Evolutionary conservation across 768 basidiomycete genomes (phyloP).

Genomic region (Phlebiopsis flavidoalba): DNA sequence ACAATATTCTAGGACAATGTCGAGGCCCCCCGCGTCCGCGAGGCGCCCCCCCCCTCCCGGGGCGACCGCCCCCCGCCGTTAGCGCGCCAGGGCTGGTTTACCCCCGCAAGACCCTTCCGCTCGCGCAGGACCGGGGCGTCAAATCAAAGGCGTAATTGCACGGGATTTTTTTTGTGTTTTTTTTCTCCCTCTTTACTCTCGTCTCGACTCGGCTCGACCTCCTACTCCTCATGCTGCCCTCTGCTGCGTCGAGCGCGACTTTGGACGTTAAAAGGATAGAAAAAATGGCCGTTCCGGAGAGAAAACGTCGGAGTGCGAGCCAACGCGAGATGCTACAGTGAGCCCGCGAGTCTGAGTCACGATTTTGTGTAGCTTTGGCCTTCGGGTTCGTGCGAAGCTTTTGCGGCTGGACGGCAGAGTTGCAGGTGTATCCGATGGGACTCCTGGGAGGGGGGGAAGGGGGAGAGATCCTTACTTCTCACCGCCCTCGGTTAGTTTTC

Average conservation of each 20-base stretch:
- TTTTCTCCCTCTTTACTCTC: neutral
- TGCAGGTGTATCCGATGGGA: conserved; percentile 85
- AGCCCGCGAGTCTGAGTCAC: neutral
- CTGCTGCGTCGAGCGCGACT: neutral
- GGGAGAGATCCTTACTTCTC: no score
- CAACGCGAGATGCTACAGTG: neutral
- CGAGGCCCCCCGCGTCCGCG: no score
- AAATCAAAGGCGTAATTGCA: conserved; percentile 4
- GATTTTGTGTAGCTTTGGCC: conserved; percentile 40
- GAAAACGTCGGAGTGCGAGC: neutral
- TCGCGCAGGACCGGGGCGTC: conserved; percentile 1
- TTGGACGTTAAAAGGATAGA: neutral
- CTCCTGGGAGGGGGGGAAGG: no score
- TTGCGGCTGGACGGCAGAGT: conserved; percentile 95
- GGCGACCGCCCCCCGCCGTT: no score
- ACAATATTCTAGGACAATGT: neutral
- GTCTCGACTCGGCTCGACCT: neutral
- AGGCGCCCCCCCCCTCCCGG: no score
- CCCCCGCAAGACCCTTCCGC: neutral
- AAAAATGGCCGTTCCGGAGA: neutral
- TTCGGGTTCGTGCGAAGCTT: conserved; percentile 84
- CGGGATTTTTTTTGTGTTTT: no score
- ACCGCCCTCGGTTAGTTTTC: conserved; percentile 69
- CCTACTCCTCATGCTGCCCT: neutral
- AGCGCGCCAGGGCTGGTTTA: neutral